Percentiles rank a stretch among this genome's conserved stretches.
Evolutionary conservation across 371 early-diverging fungal species (phyloP).

Genomic region (Chytridiales sp.): DNA sequence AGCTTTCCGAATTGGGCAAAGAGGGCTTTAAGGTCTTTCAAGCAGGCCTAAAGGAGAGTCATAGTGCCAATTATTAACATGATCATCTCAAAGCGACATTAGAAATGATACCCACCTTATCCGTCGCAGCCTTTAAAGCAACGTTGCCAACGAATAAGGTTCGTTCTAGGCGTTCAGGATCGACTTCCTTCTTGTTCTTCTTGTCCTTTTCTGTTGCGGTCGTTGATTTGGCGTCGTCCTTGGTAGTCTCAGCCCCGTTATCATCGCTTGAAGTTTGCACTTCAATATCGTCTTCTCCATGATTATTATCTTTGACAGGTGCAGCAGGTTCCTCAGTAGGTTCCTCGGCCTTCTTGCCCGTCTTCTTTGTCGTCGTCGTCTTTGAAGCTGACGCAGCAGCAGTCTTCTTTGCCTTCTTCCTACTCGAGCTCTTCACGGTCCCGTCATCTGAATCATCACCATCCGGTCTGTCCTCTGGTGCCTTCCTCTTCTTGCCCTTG

Average conservation of each 20-base stretch:
- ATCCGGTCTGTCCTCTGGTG: too few relatives aligned
- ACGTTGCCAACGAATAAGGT: conserved; percentile 86
- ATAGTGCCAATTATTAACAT: not conserved
- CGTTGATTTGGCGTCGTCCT: conserved; percentile 2
- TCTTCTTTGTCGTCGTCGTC: not conserved
- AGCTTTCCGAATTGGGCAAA: conserved; percentile 74
- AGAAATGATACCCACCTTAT: conserved; percentile 48
- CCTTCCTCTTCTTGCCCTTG: too few relatives aligned
- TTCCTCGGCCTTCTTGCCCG: not conserved
- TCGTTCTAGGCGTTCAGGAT: conserved; percentile 47
- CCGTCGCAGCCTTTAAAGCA: conserved; percentile 55
- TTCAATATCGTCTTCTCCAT: not conserved
- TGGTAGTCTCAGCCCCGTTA: conserved; percentile 1
- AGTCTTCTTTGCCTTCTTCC: conserved; percentile 1
- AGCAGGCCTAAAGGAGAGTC: conserved; percentile 51
- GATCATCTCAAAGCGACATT: not conserved
- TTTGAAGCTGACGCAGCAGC: not conserved
- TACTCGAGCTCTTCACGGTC: too few relatives aligned
- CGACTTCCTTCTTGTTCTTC: not conserved
- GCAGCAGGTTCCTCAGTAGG: not conserved
- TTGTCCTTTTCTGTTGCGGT: not conserved
- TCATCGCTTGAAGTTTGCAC: not conserved
- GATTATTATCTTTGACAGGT: not conserved
- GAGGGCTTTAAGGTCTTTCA: conserved; percentile 60
- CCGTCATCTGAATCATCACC: too few relatives aligned